Evolutionary conservation across 352 stramenopile species (phyloP), one percentile per base, ranked within the genome.

Genomic region (Plasmopara halstedii): DNA sequence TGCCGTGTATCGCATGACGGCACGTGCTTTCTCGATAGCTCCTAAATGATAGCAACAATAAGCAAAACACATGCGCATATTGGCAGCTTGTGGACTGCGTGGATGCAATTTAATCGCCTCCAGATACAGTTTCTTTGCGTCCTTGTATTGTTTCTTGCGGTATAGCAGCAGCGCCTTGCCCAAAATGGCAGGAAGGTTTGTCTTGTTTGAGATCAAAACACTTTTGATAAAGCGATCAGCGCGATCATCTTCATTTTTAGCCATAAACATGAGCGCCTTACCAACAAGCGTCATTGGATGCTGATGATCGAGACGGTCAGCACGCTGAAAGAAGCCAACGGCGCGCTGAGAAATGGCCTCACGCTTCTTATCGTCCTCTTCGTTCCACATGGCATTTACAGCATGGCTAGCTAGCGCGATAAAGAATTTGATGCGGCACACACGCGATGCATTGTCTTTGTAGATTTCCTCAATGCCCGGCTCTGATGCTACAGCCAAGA

Each of bases 31-130:
- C 43, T 92, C 83, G 42, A 90, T 62, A 20, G 93, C 85, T 34
- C 94, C 94, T 35, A 98, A 74, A 49, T 94, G 83, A 56, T 98
- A 98, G 52, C 87, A 98, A 46, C 92, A 97, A 58, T 98, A 94
- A 5, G 93, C 94, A 66, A 98, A 97, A 55, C 88, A 96, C 59
- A 98, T 97, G 46, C 95, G 83, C 62, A 97, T 95, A 9, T 83
- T 73, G 7, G 91, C 85, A 19, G 81, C 83, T 50, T 93, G 80
- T n/a, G 88, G 85, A 34, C 83, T 96, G 35, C 77, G 64, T 14
- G 95, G 94, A 53, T 97, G 95, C 32, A 97, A 54, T 51, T 87
- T 88, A 49, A 99, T 98, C 0, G 94, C 95, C 27, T 97, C 83
- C 15, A 91, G 70, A 57, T 97, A 98, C 19, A 95, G 66, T 44